These are phyloP conservation scores for Pichia cabralensis DNA, from an alignment of 805 yeast species.

Conservation along the genomic window DNA sequence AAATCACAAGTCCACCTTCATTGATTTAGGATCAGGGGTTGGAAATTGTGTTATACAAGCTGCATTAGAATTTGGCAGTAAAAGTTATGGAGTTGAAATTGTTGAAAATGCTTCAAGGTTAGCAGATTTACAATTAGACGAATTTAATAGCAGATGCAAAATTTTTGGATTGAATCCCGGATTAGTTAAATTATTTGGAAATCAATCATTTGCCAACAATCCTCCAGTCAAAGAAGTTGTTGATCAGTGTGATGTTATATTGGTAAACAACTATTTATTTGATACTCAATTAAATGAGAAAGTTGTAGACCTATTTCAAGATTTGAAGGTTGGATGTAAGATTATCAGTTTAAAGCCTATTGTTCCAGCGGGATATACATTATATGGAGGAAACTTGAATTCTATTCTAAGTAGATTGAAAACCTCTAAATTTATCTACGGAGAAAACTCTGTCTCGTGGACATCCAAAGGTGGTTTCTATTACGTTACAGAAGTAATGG, in stretches of 20 bases:
- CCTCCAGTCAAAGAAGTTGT: conserved; percentile 43
- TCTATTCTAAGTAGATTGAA: conserved; percentile 54
- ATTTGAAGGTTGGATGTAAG: conserved; percentile 62
- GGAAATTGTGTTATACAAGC: conserved; percentile 90
- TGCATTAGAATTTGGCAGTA: conserved; percentile 74
- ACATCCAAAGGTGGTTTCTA: conserved; percentile 75
- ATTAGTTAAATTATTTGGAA: conserved; percentile 44
- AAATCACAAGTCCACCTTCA: conserved; percentile 45
- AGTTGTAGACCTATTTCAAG: conserved; percentile 52
- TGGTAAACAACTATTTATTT: conserved; percentile 78
- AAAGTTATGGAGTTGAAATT: conserved; percentile 82
- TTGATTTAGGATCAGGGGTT: conserved; percentile 90
- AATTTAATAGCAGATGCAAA: conserved; percentile 46
- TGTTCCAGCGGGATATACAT: conserved; percentile 64
- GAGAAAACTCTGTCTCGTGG: conserved; percentile 78
- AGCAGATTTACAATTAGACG: conserved; percentile 49
- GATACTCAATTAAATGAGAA: conserved; percentile 62
- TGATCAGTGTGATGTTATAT: conserved; percentile 55
- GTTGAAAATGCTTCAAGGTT: conserved; percentile 74
- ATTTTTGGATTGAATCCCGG: conserved; percentile 59
- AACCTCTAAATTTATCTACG: conserved; percentile 55
- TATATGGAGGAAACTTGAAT: conserved; percentile 42
- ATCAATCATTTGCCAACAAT: conserved; percentile 66
- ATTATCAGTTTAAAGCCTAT: conserved; percentile 73
- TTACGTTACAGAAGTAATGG: conserved; percentile 59